A percentile compares a stretch with the other conserved stretches of the same genome.
phyloP scores from a whole-genome alignment of 768 basidiomycete species.

The Tulasnella sp. region DNA sequence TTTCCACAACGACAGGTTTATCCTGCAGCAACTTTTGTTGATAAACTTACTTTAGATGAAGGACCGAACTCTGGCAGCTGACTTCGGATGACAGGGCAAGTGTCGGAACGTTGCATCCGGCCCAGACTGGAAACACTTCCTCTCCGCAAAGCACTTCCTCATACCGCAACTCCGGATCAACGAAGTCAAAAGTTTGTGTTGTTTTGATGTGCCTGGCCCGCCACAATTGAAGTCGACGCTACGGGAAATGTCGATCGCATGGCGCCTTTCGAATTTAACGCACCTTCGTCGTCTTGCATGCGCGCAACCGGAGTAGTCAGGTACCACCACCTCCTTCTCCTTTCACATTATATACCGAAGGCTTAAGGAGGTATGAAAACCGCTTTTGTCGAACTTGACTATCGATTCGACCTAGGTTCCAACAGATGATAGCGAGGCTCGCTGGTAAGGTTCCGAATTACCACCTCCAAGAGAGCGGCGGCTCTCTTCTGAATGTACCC shows the following conservation, averaged over 20 bases:
- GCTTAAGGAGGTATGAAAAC: too few relatives aligned
- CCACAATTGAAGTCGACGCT: background rate
- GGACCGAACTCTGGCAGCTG: background rate
- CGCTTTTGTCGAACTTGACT: too few relatives aligned
- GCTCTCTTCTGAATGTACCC: too few relatives aligned
- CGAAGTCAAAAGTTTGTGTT: background rate
- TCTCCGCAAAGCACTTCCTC: background rate
- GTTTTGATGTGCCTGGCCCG: background rate
- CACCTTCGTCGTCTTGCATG: background rate
- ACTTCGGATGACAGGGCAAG: background rate
- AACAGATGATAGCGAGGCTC: too few relatives aligned
- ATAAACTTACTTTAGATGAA: background rate
- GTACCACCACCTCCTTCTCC: background rate
- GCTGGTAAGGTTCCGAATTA: too few relatives aligned
- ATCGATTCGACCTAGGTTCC: too few relatives aligned
- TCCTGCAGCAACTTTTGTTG: background rate
- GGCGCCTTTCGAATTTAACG: background rate
- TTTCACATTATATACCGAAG: background rate
- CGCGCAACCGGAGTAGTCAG: background rate
- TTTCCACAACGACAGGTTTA: background rate
- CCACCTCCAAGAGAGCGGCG: too few relatives aligned
- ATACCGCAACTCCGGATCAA: background rate
- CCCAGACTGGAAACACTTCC: background rate
- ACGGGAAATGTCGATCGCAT: background rate
- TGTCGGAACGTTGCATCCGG: background rate